Evolutionary conservation across 2,329 filamentous ascomycete species (phyloP), one percentile per base, ranked within the genome.

Genomic region (Thelonectria rubi): DNA sequence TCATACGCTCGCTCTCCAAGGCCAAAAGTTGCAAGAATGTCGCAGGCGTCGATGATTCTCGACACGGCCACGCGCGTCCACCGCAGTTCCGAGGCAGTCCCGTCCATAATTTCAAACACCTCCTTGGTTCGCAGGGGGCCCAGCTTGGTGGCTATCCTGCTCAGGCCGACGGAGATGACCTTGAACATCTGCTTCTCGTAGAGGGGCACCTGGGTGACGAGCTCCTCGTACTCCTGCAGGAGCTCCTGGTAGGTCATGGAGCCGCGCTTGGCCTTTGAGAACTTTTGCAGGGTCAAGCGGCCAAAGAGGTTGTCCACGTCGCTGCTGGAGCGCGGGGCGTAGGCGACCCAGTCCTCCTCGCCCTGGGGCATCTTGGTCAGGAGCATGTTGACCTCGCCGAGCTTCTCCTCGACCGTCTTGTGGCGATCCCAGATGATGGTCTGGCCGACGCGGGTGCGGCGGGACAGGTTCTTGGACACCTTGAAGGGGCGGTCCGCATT

Each of bases 41-140:
- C 43, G 7, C 18, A 24, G 5, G 43, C 43, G 26, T 47, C 43
- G 15, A 47, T 47, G 14, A 47, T 47, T 47, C 43, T 47, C 14
- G 43, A 47, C 10, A 47, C 43, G 12, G 43, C 43, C 21, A 47
- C 43, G 24, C 43, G 43, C 20, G 43, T 47, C 43, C 43, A 47
- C 20, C 43, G 21, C 21, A 47, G 43, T 9, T 47, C 43, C 8
- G 43, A 47, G 26, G 43, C 43, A 4, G 43, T 47, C 6, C 43
- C 43, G 12, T 47, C 43, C 43, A 47, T 47, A 30, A 47, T 47
- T 47, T 47, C 43, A 47, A 47, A 47, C 43, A 47, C 43, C n/a
- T 47, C 43, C 12, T 47, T 47, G 20, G 43, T 47, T 17, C 43
- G 24, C 21, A 47, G 24, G 20, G 43, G 43, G 26, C 43, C 43